These are phyloP conservation scores for Echinochloa phyllopogon DNA, from an alignment of 176 grass and related monocot species.

Conservation along the genomic window DNA sequence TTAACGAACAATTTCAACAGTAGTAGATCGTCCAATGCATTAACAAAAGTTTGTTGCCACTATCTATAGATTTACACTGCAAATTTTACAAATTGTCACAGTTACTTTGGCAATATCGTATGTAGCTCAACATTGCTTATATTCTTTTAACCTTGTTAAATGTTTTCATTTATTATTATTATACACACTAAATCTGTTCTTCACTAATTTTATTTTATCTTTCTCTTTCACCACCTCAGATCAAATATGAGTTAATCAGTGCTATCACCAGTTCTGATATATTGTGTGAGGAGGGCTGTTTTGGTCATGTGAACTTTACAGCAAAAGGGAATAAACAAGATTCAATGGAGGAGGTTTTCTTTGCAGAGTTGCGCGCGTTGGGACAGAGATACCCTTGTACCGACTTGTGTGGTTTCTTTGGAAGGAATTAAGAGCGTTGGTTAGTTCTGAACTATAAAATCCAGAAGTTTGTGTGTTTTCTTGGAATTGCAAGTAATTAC, in stretches of 20 bases:
- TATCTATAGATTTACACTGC: too few relatives aligned
- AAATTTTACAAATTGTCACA: too few relatives aligned
- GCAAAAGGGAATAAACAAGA: background rate
- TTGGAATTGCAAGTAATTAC: background rate
- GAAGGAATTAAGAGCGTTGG: background rate
- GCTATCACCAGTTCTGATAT: background rate
- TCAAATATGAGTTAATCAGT: background rate
- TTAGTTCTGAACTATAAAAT: background rate
- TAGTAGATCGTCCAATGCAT: background rate
- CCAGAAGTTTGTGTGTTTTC: background rate
- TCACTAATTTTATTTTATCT: background rate
- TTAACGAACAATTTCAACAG: too few relatives aligned
- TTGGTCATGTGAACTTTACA: conserved; percentile 14
- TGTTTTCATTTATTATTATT: background rate
- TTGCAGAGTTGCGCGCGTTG: background rate
- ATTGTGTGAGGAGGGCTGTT: background rate
- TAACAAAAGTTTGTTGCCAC: background rate
- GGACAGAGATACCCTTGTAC: background rate
- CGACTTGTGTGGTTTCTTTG: background rate
- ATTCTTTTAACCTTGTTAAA: background rate
- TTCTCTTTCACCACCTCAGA: background rate
- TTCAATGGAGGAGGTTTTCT: conserved; percentile 1
- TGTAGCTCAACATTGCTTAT: background rate
- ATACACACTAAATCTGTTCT: background rate
- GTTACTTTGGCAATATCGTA: too few relatives aligned